Percentiles rank a stretch among this genome's conserved stretches.
Conservation (phyloP, 2,329 filamentous ascomycete species). For the Aspergillus awamori region DNA sequence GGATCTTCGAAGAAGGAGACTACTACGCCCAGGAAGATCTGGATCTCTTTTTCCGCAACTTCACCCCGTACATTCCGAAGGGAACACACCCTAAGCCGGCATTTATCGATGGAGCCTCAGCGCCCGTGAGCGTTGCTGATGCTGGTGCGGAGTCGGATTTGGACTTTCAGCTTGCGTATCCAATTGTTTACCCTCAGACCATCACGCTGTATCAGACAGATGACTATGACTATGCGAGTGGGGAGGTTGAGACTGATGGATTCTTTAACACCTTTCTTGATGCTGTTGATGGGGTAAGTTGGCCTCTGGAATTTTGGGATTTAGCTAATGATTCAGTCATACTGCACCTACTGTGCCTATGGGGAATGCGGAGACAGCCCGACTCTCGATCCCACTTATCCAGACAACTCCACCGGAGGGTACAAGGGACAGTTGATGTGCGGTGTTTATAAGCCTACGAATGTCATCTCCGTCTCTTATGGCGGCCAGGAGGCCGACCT, state of each 20-base stretch:
- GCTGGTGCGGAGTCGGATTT: constrained; percentile 11
- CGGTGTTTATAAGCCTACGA: constrained; percentile 11
- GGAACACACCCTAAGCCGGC: constrained; percentile 13
- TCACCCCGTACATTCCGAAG: constrained; percentile 1
- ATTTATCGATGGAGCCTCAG: constrained; percentile 7
- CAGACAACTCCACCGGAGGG: not conserved
- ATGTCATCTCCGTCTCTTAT: constrained; percentile 12
- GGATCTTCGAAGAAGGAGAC: constrained; percentile 14
- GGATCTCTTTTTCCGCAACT: constrained; percentile 6
- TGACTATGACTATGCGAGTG: constrained; percentile 5
- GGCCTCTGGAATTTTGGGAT: too few relatives aligned
- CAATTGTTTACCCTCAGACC: constrained; percentile 7
- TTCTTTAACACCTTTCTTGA: constrained; percentile 14
- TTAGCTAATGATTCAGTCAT: not conserved
- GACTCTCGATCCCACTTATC: constrained; percentile 8
- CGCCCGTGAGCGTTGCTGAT: not conserved
- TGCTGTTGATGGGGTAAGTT: constrained; percentile 11
- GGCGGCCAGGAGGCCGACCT: constrained; percentile 10
- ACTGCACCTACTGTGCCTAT: constrained; percentile 12
- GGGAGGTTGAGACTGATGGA: not conserved
- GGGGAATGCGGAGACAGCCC: constrained; percentile 10
- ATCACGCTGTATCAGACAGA: constrained; percentile 10
- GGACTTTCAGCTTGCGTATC: constrained; percentile 12
- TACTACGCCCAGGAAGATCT: constrained; percentile 13
- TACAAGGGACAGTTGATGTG: constrained; percentile 12